Percentiles rank a stretch among this genome's conserved stretches.
Conservation (phyloP, 2,329 filamentous ascomycete genomes). For the Penicillium aurantiogriseum region DNA sequence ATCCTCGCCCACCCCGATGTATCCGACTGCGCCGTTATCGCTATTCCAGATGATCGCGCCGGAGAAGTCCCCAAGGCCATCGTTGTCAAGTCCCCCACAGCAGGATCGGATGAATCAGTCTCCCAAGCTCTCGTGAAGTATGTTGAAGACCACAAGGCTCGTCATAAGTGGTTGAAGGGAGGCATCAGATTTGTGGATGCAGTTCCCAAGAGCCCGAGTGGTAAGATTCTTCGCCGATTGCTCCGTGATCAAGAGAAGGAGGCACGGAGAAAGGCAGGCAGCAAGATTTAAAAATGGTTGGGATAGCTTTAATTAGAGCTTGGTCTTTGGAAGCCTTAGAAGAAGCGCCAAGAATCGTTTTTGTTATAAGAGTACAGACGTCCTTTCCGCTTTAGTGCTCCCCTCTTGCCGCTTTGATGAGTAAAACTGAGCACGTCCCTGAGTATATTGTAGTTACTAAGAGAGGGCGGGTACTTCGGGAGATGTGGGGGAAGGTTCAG, state of each 20-base stretch:
- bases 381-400: too few relatives aligned
- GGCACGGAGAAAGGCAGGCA: constrained; percentile 60
- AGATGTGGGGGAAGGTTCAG: too few relatives aligned
- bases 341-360: not conserved
- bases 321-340: not conserved
- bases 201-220: constrained; percentile 62
- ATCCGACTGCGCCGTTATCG: constrained; percentile 77
- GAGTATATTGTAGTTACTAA: too few relatives aligned
- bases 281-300: constrained; percentile 58
- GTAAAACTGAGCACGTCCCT: too few relatives aligned
- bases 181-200: constrained; percentile 58
- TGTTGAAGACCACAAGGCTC: constrained; percentile 61
- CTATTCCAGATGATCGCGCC: constrained; percentile 62
- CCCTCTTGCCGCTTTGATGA: too few relatives aligned
- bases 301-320: not conserved
- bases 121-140: constrained; percentile 55
- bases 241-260: constrained; percentile 74
- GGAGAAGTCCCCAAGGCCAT: constrained; percentile 65
- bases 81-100: constrained; percentile 57
- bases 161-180: constrained; percentile 62
- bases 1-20: constrained; percentile 72
- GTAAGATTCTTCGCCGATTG: constrained; percentile 62
- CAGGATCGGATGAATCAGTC: constrained; percentile 51
- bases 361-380: not conserved
- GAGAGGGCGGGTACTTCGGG: too few relatives aligned